Evolutionary conservation across 2,329 filamentous ascomycete genomes (phyloP).

Genomic region (Ceratocystis destructans): DNA sequence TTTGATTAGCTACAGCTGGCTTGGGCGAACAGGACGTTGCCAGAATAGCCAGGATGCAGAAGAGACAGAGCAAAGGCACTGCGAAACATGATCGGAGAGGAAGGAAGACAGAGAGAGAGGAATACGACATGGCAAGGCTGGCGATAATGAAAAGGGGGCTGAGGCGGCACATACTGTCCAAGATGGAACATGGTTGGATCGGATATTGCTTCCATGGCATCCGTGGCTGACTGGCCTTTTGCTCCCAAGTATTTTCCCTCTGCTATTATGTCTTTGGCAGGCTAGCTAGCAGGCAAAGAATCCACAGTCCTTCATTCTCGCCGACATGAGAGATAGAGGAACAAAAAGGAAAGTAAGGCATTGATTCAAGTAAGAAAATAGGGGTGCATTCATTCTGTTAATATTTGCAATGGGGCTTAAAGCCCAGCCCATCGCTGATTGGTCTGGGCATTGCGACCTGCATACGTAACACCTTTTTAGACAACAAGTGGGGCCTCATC

Average conservation of each 20-base stretch:
- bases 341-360: background rate
- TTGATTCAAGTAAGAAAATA: background rate
- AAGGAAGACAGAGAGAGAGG: too few species aligned
- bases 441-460: background rate
- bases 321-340: too few species aligned
- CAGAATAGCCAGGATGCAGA: background rate
- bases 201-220: background rate
- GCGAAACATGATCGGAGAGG: background rate
- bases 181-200: background rate
- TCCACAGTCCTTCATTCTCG: too few species aligned
- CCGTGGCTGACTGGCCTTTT: background rate
- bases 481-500: background rate
- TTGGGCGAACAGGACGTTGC: background rate
- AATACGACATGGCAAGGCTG: background rate
- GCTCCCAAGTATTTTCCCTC: too few species aligned
- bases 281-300: background rate
- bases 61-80: background rate
- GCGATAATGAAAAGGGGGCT: background rate
- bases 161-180: constrained; percentile 1
- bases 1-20: too few species aligned
- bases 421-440: background rate
- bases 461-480: constrained; percentile 3
- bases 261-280: background rate
- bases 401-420: background rate
- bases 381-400: background rate